Evolutionary conservation across 2,329 filamentous ascomycete species (phyloP), one percentile per base, ranked within the genome.

Genomic region (Aureobasidium mangrovei): DNA sequence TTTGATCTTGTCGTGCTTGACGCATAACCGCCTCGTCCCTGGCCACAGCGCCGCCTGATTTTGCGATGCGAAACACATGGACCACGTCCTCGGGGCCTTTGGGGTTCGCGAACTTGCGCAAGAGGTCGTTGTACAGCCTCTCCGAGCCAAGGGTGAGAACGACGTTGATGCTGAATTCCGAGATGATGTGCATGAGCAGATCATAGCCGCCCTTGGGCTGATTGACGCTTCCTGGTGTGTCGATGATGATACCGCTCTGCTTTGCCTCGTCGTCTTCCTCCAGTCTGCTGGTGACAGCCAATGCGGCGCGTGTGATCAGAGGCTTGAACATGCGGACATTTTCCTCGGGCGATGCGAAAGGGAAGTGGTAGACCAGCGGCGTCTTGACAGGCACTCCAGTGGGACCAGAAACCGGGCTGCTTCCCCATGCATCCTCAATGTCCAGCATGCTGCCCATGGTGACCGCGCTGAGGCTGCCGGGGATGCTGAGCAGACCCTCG

Each of bases 331-430:
- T 72, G 29, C 63, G 61, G 0, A 80, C 76, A 57, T 89, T 86
- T 47, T 89, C 86, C 61, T 89, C 84, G 0, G 88, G 80, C 58
- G 77, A 82, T 51, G 81, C 77, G 59, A 86, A 75, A 12, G 93
- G 91, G 68, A 88, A 95, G 69, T 90, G 88, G 67, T 95, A 95
- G 29, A 91, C 89, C 53, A 98, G 73, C 4, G 93, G 93, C 62
- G 95, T 77, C 74, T 96, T 97, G 51, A 95, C 88, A 0, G 91
- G 91, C 18, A 95, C 83, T 0, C 84, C 81, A 61, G 86, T 93
- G 0, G 93, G 91, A 0, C 91, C 93, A 60, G 87, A 94, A 63
- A 91, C 95, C 0, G 91, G 91, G 62, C 88, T 91, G 60, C 81
- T 88, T 7, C 93, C 93, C 84, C 90, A 96, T 24, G 68, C 67